Evolutionary conservation across 2,329 filamentous ascomycete species (phyloP).

Genomic region (Calonectria pauciramosa): DNA sequence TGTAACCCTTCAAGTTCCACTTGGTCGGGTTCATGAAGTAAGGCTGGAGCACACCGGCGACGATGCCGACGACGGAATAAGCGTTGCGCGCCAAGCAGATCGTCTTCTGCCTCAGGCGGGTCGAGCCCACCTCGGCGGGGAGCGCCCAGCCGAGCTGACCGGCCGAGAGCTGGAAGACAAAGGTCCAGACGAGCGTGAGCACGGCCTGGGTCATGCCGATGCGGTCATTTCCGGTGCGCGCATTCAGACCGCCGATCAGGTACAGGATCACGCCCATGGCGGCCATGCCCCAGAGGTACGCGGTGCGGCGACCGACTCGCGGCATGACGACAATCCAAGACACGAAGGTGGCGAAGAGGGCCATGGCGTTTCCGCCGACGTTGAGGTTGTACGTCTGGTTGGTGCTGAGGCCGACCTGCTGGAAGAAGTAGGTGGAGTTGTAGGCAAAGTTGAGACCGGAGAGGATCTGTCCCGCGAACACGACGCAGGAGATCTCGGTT

Average conservation of each 20-base stretch:
- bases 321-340: slow-evolving; percentile 59
- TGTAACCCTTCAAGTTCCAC: slow-evolving; percentile 55
- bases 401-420: slow-evolving; percentile 51
- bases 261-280: slow-evolving; percentile 55
- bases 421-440: slow-evolving; percentile 59
- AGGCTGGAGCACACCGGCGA: slow-evolving; percentile 47
- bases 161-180: slow-evolving; percentile 53
- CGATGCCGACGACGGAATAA: slow-evolving; percentile 36
- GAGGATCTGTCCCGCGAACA: slow-evolving; percentile 53
- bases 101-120: slow-evolving; percentile 49
- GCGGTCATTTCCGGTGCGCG: slow-evolving; percentile 40
- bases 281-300: slow-evolving; percentile 61
- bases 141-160: slow-evolving; percentile 54
- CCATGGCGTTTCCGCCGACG: slow-evolving; percentile 56
- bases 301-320: slow-evolving; percentile 58
- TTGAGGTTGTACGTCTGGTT: slow-evolving; percentile 51
- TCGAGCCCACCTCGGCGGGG: slow-evolving; percentile 49
- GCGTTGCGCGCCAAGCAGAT: slow-evolving; percentile 49
- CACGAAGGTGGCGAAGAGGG: slow-evolving; percentile 57
- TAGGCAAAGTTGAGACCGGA: slow-evolving; percentile 55
- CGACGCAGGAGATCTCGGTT: slow-evolving; percentile 53
- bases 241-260: slow-evolving; percentile 59
- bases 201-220: slow-evolving; percentile 52
- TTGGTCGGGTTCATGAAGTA: slow-evolving; percentile 56
- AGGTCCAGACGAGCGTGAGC: slow-evolving; percentile 51